Percentiles rank a stretch among this genome's conserved stretches.
phyloP scores from a whole-genome alignment of 805 yeast species.

The Torulaspora indica region DNA sequence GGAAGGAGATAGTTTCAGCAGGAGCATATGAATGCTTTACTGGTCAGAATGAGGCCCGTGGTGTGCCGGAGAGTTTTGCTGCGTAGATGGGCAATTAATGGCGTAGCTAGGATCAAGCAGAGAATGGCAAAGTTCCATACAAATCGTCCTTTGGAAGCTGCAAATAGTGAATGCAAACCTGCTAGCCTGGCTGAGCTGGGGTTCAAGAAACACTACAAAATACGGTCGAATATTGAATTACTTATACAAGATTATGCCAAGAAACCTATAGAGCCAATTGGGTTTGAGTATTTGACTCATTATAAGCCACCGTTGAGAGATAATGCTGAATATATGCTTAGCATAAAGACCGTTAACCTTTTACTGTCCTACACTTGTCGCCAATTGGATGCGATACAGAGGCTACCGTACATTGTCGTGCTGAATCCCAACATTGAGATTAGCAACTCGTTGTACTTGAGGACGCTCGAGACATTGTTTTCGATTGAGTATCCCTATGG shows the following conservation, averaged over 20 bases:
- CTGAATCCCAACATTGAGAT: conserved; percentile 81
- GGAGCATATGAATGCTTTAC: neutral
- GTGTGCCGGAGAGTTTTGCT: neutral
- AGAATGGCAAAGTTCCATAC: neutral
- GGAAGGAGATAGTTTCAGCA: too few species aligned
- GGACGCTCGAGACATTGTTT: conserved; percentile 54
- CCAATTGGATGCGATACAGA: conserved; percentile 63
- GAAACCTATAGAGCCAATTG: conserved; percentile 49
- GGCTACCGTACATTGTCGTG: conserved; percentile 77
- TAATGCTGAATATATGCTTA: conserved; percentile 36
- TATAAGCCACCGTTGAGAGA: conserved; percentile 36
- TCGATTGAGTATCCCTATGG: conserved; percentile 43
- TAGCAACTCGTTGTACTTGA: conserved; percentile 67
- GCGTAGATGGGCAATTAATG: neutral
- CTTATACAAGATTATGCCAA: conserved; percentile 54
- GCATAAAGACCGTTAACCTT: conserved; percentile 53
- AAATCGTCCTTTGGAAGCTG: neutral
- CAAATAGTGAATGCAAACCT: conserved; percentile 1
- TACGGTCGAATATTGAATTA: conserved; percentile 54
- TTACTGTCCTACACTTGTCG: conserved; percentile 62
- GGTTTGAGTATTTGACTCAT: conserved; percentile 47
- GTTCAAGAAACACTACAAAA: conserved; percentile 51
- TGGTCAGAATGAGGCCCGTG: neutral
- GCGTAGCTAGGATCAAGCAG: neutral
- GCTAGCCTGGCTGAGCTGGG: conserved; percentile 17